These are phyloP conservation scores for Vicia villosa DNA, from an alignment of 306 rosid genomes.

Conservation along the genomic window DNA sequence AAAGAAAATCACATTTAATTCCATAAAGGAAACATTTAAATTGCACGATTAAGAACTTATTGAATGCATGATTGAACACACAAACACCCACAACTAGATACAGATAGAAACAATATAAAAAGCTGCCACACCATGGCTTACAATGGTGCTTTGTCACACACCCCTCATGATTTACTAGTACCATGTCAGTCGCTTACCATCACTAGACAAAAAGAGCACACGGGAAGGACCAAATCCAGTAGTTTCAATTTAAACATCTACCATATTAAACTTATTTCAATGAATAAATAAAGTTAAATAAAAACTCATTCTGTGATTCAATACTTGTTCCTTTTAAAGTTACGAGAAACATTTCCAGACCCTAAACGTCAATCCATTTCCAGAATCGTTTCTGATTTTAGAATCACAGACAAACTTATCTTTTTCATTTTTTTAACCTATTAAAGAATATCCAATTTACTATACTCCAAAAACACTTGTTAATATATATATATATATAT, in stretches of 20 bases:
- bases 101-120: background rate
- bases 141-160: background rate
- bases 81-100: too few relatives aligned
- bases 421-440: too few relatives aligned
- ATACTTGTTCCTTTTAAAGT: background rate
- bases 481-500: too few relatives aligned
- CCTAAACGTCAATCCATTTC: background rate
- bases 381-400: conserved; percentile 7
- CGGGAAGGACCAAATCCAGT: background rate
- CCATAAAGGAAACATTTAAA: too few relatives aligned
- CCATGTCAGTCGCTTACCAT: background rate
- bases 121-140: background rate
- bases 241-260: background rate
- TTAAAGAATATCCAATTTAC: too few relatives aligned
- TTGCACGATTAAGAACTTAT: too few relatives aligned
- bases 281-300: background rate
- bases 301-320: conserved; percentile 14
- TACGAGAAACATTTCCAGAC: background rate
- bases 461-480: too few relatives aligned
- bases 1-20: too few relatives aligned
- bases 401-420: conserved; percentile 9
- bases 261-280: conserved; percentile 3
- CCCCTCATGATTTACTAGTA: background rate
- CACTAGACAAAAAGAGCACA: background rate
- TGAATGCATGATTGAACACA: too few relatives aligned